Percentiles rank a stretch among this genome's conserved stretches.
Conservation (phyloP, 306 rosid species). For the apple (Malus domestica) region DNA sequence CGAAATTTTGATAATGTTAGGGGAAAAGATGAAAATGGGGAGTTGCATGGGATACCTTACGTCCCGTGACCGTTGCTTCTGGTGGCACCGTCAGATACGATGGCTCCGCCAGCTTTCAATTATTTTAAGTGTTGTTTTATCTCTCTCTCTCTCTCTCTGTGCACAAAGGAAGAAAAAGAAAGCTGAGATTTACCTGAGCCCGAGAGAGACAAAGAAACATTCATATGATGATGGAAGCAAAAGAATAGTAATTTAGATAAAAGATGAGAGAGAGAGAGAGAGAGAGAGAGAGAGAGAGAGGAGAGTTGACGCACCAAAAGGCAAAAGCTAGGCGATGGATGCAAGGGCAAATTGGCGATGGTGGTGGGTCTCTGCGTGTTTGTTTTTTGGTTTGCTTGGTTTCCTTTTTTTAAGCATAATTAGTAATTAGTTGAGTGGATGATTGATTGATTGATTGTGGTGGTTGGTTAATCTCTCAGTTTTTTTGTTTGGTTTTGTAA, state of each 20-base stretch:
- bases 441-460: background rate
- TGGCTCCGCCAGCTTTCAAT: conserved; percentile 10
- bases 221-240: background rate
- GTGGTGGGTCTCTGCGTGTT: background rate
- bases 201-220: conserved; percentile 3
- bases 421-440: background rate
- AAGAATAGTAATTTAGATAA: background rate
- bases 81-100: background rate
- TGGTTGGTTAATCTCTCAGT: background rate
- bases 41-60: conserved; percentile 23
- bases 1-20: background rate
- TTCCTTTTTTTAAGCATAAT: background rate
- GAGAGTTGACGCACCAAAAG: background rate
- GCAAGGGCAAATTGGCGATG: background rate
- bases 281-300: background rate
- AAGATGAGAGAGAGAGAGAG: background rate
- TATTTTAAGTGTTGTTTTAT: background rate
- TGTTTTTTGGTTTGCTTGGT: background rate
- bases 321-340: background rate
- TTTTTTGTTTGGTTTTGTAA: background rate
- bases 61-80: conserved; percentile 14
- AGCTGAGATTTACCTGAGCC: background rate
- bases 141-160: background rate
- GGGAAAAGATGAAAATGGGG: background rate
- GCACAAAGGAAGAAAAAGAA: background rate